Conservation (phyloP, 768 basidiomycete species). For the Coprinellus micaceus region DNA sequence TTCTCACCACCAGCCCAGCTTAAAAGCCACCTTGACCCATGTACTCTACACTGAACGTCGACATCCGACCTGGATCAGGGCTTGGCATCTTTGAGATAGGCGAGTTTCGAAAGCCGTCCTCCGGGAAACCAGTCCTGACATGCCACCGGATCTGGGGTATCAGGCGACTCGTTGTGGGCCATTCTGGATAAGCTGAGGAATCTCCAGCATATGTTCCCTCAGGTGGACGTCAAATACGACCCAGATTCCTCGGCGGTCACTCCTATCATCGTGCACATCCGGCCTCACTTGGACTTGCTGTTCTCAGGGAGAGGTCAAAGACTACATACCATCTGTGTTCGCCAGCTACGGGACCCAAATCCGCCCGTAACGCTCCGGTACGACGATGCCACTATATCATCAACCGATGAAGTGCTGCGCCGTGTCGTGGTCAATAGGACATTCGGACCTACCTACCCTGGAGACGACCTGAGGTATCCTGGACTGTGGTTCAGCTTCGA, state of each 20-base stretch:
- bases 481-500: constrained; percentile 84
- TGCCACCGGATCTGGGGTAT: not conserved
- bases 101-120: constrained; percentile 28
- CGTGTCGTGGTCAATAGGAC: constrained; percentile 64
- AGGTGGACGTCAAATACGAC: constrained; percentile 82
- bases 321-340: constrained; percentile 72
- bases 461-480: constrained; percentile 74
- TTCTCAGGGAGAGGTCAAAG: constrained; percentile 79
- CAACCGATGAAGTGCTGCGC: constrained; percentile 55
- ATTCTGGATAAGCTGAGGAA: constrained; percentile 65
- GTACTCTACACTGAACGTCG: constrained; percentile 70
- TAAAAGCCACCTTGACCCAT: constrained; percentile 34
- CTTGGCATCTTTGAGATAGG: constrained; percentile 79
- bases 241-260: constrained; percentile 65
- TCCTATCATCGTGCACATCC: constrained; percentile 72
- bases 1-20: not conserved
- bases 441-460: constrained; percentile 82
- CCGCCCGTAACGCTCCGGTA: constrained; percentile 69
- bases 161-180: constrained; percentile 51
- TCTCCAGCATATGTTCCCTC: constrained; percentile 67
- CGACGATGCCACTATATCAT: constrained; percentile 60
- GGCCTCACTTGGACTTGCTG: constrained; percentile 80
- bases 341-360: constrained; percentile 61
- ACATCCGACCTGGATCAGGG: constrained; percentile 71
- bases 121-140: not conserved